Conservation (phyloP, 2,329 filamentous ascomycete species). For the Sclerotinia subarctica region DNA sequence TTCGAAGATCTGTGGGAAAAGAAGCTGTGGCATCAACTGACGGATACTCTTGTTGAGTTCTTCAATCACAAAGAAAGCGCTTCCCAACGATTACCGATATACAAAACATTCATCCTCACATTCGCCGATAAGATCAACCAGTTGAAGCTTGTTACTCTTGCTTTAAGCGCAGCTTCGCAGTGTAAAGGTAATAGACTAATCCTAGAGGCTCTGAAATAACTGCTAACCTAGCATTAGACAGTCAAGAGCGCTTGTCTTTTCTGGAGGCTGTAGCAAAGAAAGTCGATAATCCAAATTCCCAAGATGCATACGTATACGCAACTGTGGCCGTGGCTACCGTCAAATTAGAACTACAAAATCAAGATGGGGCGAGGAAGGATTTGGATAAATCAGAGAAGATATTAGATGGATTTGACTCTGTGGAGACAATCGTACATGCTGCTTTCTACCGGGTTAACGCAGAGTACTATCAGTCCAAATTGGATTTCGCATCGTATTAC, state of each 20-base stretch:
- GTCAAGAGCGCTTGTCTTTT: slow-evolving; percentile 81
- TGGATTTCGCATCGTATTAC: slow-evolving; percentile 95
- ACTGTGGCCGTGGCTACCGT: slow-evolving; percentile 85
- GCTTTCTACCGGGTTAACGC: slow-evolving; percentile 95
- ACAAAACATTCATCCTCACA: slow-evolving; percentile 90
- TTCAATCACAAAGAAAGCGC: slow-evolving; percentile 81
- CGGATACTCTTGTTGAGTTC: slow-evolving; percentile 81
- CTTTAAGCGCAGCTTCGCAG: slow-evolving; percentile 80
- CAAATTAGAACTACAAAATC: slow-evolving; percentile 74
- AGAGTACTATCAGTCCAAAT: slow-evolving; percentile 87
- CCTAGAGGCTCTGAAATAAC: background rate
- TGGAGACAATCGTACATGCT: slow-evolving; percentile 93
- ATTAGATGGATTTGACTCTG: slow-evolving; percentile 87
- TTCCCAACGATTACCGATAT: slow-evolving; percentile 81
- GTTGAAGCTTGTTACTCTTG: slow-evolving; percentile 90
- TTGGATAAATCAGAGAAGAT: slow-evolving; percentile 84
- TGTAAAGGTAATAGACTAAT: slow-evolving; percentile 59
- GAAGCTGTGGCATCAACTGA: slow-evolving; percentile 99
- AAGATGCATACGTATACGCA: slow-evolving; percentile 94
- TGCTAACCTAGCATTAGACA: slow-evolving; percentile 54
- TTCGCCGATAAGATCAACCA: slow-evolving; percentile 99
- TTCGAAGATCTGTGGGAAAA: slow-evolving; percentile 98
- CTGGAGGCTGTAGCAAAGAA: slow-evolving; percentile 78
- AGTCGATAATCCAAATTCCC: slow-evolving; percentile 87
- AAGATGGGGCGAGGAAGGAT: slow-evolving; percentile 80